Conservation (phyloP, 1,284 basidiomycete genomes). For the Ustilago shanxiensis region DNA sequence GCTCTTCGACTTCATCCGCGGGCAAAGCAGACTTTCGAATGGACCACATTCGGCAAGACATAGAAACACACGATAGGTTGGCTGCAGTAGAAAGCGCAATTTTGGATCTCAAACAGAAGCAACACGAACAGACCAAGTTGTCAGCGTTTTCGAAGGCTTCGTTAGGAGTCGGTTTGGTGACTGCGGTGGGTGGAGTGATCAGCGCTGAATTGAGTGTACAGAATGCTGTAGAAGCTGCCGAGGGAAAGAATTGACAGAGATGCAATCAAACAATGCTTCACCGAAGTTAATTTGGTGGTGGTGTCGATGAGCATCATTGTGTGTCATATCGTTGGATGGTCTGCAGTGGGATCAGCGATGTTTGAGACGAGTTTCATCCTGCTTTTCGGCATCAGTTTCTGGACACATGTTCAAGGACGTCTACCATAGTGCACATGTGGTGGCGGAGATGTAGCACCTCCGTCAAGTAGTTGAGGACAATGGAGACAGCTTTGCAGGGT, state of each 20-base stretch:
- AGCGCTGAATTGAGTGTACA: slow-evolving; percentile 17
- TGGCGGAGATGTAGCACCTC: no score
- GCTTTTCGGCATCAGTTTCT: no score
- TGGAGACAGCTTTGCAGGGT: no score
- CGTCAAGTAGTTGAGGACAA: no score
- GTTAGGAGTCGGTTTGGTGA: neutral
- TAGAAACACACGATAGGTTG: neutral
- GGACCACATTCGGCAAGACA: neutral
- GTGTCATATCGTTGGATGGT: no score
- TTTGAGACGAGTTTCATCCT: no score
- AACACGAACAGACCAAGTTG: slow-evolving; percentile 8
- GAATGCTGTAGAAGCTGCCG: slow-evolving; percentile 13
- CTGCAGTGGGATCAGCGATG: no score
- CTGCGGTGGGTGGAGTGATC: neutral
- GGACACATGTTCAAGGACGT: no score
- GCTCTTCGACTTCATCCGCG: neutral
- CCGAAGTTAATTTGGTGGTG: neutral
- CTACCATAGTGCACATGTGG: no score
- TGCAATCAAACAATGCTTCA: neutral
- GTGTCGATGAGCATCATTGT: neutral
- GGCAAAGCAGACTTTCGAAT: neutral
- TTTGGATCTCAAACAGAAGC: slow-evolving; percentile 12
- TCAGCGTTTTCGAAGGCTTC: slow-evolving; percentile 7
- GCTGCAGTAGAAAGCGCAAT: slow-evolving; percentile 5
- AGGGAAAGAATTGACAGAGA: slow-evolving; percentile 2